Evolutionary conservation across 768 basidiomycete species (phyloP).

Genomic region (Pleurotus djamor): DNA sequence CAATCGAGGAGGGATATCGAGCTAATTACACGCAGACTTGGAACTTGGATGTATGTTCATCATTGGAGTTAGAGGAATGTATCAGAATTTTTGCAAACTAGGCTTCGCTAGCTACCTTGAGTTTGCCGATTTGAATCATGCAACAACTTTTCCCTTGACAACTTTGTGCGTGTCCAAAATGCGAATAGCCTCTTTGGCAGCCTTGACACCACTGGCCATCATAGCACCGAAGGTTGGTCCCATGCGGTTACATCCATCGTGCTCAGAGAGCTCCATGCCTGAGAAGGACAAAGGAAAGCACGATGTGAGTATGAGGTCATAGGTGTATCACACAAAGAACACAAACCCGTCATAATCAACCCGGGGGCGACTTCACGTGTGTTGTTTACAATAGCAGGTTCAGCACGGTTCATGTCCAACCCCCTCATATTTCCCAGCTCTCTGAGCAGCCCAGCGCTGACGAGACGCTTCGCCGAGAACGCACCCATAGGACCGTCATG

Average conservation of each 20-base stretch:
- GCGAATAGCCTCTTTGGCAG: constrained; percentile 61
- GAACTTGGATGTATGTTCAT: too few species aligned
- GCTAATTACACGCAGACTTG: too few species aligned
- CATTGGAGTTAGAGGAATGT: too few species aligned
- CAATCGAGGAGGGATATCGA: too few species aligned
- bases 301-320: not conserved
- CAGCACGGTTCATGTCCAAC: constrained; percentile 80
- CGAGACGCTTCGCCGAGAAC: constrained; percentile 77
- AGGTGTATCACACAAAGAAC: not conserved
- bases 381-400: constrained; percentile 75
- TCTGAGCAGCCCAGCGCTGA: constrained; percentile 70
- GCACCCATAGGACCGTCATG: constrained; percentile 83
- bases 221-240: constrained; percentile 80
- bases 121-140: constrained; percentile 13
- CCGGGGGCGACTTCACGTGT: constrained; percentile 78
- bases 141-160: constrained; percentile 55
- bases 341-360: constrained; percentile 68
- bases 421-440: constrained; percentile 80
- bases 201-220: constrained; percentile 75
- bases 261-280: constrained; percentile 85
- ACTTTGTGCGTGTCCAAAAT: constrained; percentile 47
- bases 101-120: not conserved
- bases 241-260: constrained; percentile 79
- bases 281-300: not conserved
- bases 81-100: not conserved